Conservation (phyloP, 148 eudicot species). For the Dianthus caryophyllus region DNA sequence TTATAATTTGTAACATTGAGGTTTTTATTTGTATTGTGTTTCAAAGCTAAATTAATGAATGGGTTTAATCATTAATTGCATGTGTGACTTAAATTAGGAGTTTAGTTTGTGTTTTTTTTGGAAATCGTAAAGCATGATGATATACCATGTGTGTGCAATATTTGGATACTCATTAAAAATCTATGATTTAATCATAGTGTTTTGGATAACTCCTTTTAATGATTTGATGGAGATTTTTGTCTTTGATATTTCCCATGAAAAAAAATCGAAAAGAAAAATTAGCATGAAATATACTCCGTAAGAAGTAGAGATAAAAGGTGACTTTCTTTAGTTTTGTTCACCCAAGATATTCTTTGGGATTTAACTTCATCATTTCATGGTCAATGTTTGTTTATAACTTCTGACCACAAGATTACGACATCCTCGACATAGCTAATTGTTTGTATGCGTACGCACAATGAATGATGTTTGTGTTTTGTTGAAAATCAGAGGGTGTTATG, state of each 20-base stretch:
- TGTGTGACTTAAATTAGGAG: too few species aligned
- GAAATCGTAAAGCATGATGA: conserved; percentile 4
- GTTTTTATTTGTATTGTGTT: too few species aligned
- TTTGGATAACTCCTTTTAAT: conserved; percentile 17
- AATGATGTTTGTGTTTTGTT: not conserved
- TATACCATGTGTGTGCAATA: conserved; percentile 9
- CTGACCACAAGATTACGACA: too few species aligned
- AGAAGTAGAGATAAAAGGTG: not conserved
- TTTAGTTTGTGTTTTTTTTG: not conserved
- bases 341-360: not conserved
- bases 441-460: too few species aligned
- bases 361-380: not conserved
- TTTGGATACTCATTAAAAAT: not conserved
- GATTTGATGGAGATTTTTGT: conserved; percentile 20
- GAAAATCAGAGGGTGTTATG: conserved; percentile 61
- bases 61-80: too few species aligned
- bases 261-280: not conserved
- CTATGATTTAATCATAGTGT: conserved; percentile 3
- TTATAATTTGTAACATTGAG: too few species aligned
- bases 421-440: too few species aligned
- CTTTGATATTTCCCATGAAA: conserved; percentile 11
- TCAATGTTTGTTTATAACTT: not conserved
- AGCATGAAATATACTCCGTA: not conserved
- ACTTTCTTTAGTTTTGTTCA: not conserved
- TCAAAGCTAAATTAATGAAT: too few species aligned